These are phyloP conservation scores for Agaricus subrufescens DNA, from an alignment of 768 basidiomycete species.

Conservation along the genomic window DNA sequence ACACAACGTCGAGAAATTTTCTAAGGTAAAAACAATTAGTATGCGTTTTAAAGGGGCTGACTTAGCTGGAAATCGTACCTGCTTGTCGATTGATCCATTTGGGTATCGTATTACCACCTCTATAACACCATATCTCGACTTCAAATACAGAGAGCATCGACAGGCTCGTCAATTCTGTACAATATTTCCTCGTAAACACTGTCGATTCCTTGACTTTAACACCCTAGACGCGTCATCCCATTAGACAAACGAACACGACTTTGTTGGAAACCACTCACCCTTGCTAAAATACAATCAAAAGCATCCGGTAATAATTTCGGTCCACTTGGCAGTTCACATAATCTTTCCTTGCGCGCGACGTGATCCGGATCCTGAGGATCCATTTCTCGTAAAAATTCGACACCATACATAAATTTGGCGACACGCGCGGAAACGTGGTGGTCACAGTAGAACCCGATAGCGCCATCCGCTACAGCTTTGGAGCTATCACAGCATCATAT, in stretches of 20 bases:
- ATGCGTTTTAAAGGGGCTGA: too few species aligned
- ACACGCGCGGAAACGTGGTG: conserved; percentile 80
- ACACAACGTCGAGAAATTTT: conserved; percentile 73
- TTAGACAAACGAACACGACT: not conserved
- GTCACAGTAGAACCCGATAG: conserved; percentile 80
- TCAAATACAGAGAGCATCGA: conserved; percentile 77
- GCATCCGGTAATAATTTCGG: conserved; percentile 77
- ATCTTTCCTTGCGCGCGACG: conserved; percentile 51
- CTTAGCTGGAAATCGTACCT: conserved; percentile 26
- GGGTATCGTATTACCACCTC: conserved; percentile 67
- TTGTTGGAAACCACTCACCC: conserved; percentile 36
- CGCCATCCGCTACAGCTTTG: conserved; percentile 82
- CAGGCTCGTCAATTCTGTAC: conserved; percentile 73
- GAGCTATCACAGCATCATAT: conserved; percentile 39
- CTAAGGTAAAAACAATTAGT: conserved; percentile 23
- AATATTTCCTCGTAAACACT: conserved; percentile 78
- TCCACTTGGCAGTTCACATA: conserved; percentile 74
- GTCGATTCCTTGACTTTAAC: conserved; percentile 78
- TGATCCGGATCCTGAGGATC: conserved; percentile 66
- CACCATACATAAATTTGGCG: conserved; percentile 80
- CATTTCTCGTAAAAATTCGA: conserved; percentile 70
- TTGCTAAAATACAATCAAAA: conserved; percentile 73
- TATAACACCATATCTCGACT: conserved; percentile 81
- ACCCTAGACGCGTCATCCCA: conserved; percentile 33
- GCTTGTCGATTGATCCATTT: conserved; percentile 69